Evolutionary conservation across 208 protist species (phyloP).

Genomic region (Crithidia acanthocephali): DNA sequence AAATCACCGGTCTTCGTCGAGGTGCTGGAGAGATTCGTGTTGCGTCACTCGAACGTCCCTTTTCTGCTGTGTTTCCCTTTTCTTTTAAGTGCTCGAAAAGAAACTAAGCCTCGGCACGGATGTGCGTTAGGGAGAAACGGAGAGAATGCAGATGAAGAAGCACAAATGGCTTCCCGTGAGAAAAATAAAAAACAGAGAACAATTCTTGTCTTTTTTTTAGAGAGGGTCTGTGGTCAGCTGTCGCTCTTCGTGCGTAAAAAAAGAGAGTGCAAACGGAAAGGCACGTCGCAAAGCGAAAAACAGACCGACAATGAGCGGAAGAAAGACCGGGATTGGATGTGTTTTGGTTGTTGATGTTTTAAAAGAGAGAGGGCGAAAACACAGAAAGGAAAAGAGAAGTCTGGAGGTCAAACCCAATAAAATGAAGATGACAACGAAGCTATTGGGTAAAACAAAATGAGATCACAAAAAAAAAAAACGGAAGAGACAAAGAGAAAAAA

Average conservation of each 20-base stretch:
- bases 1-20: background rate
- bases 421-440: constrained; percentile 11
- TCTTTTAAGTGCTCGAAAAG: background rate
- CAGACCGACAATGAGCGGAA: constrained; percentile 11
- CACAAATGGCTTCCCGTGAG: background rate
- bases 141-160: constrained; percentile 3
- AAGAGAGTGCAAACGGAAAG: background rate
- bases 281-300: background rate
- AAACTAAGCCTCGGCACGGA: constrained; percentile 1
- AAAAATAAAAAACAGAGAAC: constrained; percentile 2
- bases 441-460: constrained; percentile 16
- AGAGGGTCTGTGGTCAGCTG: constrained; percentile 5
- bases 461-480: constrained; percentile 8
- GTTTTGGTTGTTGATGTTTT: background rate
- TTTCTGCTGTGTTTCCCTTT: background rate
- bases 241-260: background rate
- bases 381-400: constrained; percentile 4
- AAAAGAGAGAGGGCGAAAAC: background rate
- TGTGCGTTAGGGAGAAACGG: background rate
- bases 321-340: constrained; percentile 8
- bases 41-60: background rate
- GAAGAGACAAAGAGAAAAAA: background rate
- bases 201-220: constrained; percentile 2
- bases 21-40: background rate
- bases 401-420: constrained; percentile 2